A percentile compares a stretch with the other conserved stretches of the same genome.
Conservation (phyloP, 768 basidiomycete genomes). For the Lactarius tabidus region DNA sequence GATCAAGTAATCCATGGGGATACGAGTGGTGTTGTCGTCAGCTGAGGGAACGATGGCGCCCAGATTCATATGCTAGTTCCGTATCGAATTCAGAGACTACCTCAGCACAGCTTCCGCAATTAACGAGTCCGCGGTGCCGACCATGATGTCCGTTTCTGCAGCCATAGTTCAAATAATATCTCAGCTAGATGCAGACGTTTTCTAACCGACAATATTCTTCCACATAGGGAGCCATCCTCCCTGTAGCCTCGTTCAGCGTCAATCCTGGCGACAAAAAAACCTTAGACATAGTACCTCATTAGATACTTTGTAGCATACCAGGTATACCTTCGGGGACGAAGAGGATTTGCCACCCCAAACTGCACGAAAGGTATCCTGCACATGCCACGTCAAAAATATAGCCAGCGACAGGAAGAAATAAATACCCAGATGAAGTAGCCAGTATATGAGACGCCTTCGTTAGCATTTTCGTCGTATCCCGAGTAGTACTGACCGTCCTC, state of each 20-base stretch:
- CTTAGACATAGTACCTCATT: constrained; percentile 46
- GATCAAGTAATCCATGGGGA: constrained; percentile 25
- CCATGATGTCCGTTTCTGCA: constrained; percentile 80
- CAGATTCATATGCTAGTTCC: constrained; percentile 66
- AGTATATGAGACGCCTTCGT: constrained; percentile 66
- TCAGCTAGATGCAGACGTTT: neutral
- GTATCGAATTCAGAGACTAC: constrained; percentile 59
- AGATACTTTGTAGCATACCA: constrained; percentile 76
- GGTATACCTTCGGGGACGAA: constrained; percentile 45
- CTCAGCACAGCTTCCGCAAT: constrained; percentile 66
- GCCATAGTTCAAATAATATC: neutral
- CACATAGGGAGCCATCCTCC: constrained; percentile 88
- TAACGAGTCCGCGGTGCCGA: constrained; percentile 73
- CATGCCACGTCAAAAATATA: neutral
- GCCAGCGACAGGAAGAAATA: neutral
- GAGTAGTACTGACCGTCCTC: constrained; percentile 71
- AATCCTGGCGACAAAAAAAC: no score
- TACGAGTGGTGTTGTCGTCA: constrained; percentile 50
- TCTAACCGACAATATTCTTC: constrained; percentile 71
- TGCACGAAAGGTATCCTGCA: constrained; percentile 73
- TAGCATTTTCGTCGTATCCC: constrained; percentile 64
- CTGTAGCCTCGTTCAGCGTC: constrained; percentile 28
- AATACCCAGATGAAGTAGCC: constrained; percentile 78
- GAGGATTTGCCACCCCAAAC: constrained; percentile 73
- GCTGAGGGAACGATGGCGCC: constrained; percentile 62